A percentile compares a stretch with the other conserved stretches of the same genome.
phyloP scores from a whole-genome alignment of 1,284 basidiomycete genomes.

The Microbotryum lychnidis-dioicae region DNA sequence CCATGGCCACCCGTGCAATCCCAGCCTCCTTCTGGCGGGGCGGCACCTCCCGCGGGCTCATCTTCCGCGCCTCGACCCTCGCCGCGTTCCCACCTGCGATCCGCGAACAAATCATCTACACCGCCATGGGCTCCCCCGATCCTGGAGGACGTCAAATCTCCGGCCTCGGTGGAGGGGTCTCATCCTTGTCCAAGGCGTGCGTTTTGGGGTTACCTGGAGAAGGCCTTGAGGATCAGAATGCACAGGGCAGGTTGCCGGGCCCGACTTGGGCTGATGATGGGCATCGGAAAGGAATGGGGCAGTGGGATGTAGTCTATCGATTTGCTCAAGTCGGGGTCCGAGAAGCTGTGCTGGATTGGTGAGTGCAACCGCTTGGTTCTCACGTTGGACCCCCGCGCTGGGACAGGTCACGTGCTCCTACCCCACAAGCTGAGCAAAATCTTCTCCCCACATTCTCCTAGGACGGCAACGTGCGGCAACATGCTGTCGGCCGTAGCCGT shows the following conservation, averaged over 20 bases:
- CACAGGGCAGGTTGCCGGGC: constrained; percentile 12
- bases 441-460: neutral
- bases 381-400: neutral
- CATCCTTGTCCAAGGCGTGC: constrained; percentile 18
- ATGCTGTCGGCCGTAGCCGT: constrained; percentile 24
- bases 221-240: constrained; percentile 2
- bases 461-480: constrained; percentile 28
- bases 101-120: constrained; percentile 23
- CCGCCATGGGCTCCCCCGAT: constrained; percentile 27
- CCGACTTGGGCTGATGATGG: constrained; percentile 27
- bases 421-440: neutral
- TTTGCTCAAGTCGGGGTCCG: constrained; percentile 26
- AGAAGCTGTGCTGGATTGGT: constrained; percentile 16
- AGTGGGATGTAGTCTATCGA: constrained; percentile 29
- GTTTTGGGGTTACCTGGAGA: constrained; percentile 24
- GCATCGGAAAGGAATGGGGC: neutral
- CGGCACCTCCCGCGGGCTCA: constrained; percentile 24
- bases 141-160: constrained; percentile 20
- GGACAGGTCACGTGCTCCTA: neutral
- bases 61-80: constrained; percentile 23
- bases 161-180: constrained; percentile 27
- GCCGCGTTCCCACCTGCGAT: constrained; percentile 8
- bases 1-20: constrained; percentile 12
- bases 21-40: constrained; percentile 27
- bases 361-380: neutral